Conservation (phyloP, 768 basidiomycete genomes). For the Cystofilobasidium bisporidii region DNA sequence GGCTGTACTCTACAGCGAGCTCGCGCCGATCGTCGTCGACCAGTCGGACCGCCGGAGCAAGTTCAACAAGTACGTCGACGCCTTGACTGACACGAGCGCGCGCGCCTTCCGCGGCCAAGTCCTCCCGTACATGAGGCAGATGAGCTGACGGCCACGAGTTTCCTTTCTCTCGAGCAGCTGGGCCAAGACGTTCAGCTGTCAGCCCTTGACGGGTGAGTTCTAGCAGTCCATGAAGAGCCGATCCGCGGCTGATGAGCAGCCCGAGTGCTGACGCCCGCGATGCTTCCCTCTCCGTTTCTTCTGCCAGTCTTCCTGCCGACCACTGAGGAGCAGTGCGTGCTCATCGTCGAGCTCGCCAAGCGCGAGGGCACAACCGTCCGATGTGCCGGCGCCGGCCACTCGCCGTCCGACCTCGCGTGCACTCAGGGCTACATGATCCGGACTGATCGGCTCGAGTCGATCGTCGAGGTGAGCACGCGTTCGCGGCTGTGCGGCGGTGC, state of each 20-base stretch:
- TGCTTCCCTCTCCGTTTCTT: too few relatives aligned
- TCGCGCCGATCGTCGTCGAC: conserved; percentile 52
- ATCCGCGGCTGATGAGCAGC: too few relatives aligned
- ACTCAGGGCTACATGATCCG: conserved; percentile 77
- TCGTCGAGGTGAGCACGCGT: conserved; percentile 73
- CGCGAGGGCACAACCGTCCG: conserved; percentile 62
- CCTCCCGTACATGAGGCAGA: too few relatives aligned
- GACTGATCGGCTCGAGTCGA: conserved; percentile 58
- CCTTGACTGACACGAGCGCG: too few relatives aligned
- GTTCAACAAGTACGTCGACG: conserved; percentile 10
- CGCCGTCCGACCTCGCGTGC: conserved; percentile 86
- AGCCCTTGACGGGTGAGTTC: conserved; percentile 46
- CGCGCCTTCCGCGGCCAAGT: too few relatives aligned
- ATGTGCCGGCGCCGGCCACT: conserved; percentile 82
- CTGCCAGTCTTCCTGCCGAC: conserved; percentile 60
- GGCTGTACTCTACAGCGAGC: conserved; percentile 47
- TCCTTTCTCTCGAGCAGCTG: conserved; percentile 61
- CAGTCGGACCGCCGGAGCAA: conserved; percentile 29
- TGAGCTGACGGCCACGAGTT: not conserved
- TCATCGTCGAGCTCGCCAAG: conserved; percentile 69
- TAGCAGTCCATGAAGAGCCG: too few relatives aligned
- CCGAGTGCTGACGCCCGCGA: too few relatives aligned
- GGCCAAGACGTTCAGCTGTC: conserved; percentile 67
- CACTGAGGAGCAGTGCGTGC: conserved; percentile 56
- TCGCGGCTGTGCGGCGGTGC: too few relatives aligned